Conservation (phyloP, 306 rosid species). For the Potentilla sterilis region DNA sequence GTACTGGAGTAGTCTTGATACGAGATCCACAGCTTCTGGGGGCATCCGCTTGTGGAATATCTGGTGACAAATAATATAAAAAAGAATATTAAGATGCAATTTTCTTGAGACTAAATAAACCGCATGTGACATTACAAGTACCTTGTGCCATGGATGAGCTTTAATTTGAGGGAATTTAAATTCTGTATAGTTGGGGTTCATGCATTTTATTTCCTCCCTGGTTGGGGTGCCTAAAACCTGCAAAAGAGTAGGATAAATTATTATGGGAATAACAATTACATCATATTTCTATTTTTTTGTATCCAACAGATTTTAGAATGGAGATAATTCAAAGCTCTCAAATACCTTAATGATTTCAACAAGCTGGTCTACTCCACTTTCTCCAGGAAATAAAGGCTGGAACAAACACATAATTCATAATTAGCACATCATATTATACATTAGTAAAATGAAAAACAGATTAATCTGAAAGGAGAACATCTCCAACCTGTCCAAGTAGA, state of each 20-base stretch:
- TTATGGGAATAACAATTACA: neutral
- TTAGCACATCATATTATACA: neutral
- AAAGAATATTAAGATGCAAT: conserved; percentile 2
- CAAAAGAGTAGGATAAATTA: conserved; percentile 21
- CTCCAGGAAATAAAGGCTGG: conserved; percentile 92
- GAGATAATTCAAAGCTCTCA: conserved; percentile 9
- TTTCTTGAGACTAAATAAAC: conserved; percentile 5
- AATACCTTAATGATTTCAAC: conserved; percentile 87
- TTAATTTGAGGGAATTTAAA: conserved; percentile 91
- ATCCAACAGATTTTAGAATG: neutral
- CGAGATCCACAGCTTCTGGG: conserved; percentile 95
- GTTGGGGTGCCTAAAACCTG: conserved; percentile 98
- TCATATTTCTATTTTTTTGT: neutral
- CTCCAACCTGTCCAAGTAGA: conserved; percentile 79
- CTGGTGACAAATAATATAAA: conserved; percentile 37
- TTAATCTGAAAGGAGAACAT: conserved; percentile 11
- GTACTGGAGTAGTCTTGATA: conserved; percentile 88
- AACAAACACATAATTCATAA: conserved; percentile 16
- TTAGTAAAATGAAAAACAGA: conserved; percentile 2
- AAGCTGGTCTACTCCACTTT: conserved; percentile 93
- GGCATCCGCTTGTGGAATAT: conserved; percentile 90
- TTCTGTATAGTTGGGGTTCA: conserved; percentile 95
- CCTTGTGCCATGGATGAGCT: conserved; percentile 99
- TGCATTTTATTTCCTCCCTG: conserved; percentile 94
- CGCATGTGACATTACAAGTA: conserved; percentile 19